Percentiles rank a stretch among this genome's conserved stretches.
phyloP scores from a whole-genome alignment of 2,329 filamentous ascomycete genomes.

The Neonectria faginata region DNA sequence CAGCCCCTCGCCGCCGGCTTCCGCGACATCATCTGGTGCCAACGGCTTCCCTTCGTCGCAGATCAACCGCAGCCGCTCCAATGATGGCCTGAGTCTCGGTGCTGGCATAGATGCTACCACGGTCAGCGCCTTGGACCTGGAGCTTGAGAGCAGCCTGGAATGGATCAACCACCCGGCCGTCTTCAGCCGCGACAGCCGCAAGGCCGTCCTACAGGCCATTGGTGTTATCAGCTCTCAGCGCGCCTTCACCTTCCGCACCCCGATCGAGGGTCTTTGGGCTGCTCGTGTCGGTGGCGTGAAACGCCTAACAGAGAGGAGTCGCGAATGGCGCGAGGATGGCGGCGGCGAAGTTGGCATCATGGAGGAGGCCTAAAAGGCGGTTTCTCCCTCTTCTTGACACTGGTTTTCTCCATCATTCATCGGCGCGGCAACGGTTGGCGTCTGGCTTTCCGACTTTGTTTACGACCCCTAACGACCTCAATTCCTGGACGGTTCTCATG shows the following conservation, averaged over 20 bases:
- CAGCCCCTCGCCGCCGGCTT: conserved; percentile 66
- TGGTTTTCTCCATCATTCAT: conserved; percentile 31
- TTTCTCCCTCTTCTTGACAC: conserved; percentile 26
- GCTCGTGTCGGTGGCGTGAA: conserved; percentile 84
- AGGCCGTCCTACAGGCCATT: conserved; percentile 95
- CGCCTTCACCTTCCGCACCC: conserved; percentile 91
- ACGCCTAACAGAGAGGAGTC: conserved; percentile 82
- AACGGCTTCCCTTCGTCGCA: conserved; percentile 54
- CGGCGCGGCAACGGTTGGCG: conserved; percentile 37
- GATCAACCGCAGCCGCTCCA: conserved; percentile 64
- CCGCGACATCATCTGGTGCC: conserved; percentile 57
- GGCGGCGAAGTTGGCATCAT: conserved; percentile 77
- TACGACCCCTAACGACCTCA: conserved; percentile 44
- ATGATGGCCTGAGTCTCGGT: conserved; percentile 68
- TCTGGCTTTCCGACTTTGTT: conserved; percentile 38
- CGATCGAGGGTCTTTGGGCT: conserved; percentile 91
- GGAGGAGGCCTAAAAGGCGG: conserved; percentile 63
- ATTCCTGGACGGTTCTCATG: conserved; percentile 38
- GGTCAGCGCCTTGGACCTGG: conserved; percentile 87
- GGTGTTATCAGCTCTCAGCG: conserved; percentile 96
- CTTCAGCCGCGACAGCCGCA: conserved; percentile 92
- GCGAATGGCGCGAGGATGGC: conserved; percentile 91
- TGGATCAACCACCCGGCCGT: conserved; percentile 98
- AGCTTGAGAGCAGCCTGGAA: conserved; percentile 89
- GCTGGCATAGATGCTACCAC: conserved; percentile 86